These are phyloP conservation scores for Miscanthus lutarioriparius DNA, from an alignment of 176 grass and related monocot genomes.

Conservation along the genomic window DNA sequence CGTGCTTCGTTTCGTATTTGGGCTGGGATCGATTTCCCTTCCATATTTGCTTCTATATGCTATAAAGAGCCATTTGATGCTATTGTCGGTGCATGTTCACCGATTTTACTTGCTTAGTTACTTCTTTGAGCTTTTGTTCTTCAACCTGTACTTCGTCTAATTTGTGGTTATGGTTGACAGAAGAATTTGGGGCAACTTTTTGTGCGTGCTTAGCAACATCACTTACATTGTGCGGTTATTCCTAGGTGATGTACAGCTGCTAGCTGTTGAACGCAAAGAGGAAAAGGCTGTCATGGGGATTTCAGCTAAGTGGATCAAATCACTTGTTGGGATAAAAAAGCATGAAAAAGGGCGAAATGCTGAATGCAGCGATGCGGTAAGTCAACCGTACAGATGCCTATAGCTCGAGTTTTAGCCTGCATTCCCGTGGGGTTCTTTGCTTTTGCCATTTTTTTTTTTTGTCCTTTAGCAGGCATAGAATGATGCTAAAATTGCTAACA, in stretches of 20 bases:
- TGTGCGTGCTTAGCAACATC: neutral
- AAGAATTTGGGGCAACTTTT: neutral
- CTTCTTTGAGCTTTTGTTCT: neutral
- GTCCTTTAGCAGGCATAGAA: neutral
- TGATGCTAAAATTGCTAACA: neutral
- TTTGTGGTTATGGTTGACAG: neutral
- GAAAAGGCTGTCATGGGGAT: constrained; percentile 52
- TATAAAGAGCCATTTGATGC: neutral
- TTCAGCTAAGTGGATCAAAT: constrained; percentile 87
- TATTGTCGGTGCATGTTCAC: neutral
- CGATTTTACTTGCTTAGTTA: neutral
- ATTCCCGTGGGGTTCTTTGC: neutral
- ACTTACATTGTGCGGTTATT: neutral
- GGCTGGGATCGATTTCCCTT: neutral
- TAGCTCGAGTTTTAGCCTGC: neutral
- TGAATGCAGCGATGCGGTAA: constrained; percentile 62
- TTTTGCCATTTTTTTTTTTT: neutral
- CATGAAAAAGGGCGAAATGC: constrained; percentile 53
- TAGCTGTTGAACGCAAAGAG: constrained; percentile 1
- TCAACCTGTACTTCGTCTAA: neutral
- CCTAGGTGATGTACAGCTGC: constrained; percentile 12
- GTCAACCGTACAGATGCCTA: neutral
- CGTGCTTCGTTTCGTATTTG: neutral
- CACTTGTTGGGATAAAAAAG: constrained; percentile 76
- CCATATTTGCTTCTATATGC: neutral